Evolutionary conservation across 305 asterid genomes (phyloP).

Genomic region (Fraxinus albicans): DNA sequence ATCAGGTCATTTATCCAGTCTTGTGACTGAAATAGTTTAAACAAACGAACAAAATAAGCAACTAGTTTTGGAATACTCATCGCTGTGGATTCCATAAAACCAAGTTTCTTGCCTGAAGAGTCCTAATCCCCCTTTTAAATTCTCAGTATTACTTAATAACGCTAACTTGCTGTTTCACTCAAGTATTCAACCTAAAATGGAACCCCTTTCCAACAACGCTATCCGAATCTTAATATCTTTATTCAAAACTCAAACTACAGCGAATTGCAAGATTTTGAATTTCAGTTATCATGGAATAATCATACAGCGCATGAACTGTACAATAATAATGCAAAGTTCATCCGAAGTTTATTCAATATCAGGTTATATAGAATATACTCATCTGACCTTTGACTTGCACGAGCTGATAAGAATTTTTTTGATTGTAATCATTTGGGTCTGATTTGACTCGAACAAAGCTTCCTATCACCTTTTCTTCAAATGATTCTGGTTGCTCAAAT

Average conservation of each 20-base stretch:
- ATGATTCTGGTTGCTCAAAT: slow-evolving; percentile 51
- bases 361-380: slow-evolving; percentile 4
- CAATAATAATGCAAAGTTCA: slow-evolving; percentile 14
- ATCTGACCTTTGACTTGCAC: slow-evolving; percentile 76
- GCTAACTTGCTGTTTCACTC: background rate
- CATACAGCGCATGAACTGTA: background rate
- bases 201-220: background rate
- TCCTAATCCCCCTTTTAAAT: background rate
- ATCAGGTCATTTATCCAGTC: background rate
- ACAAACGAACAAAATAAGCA: background rate
- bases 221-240: background rate
- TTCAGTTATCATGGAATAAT: background rate
- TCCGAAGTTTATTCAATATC: slow-evolving; percentile 1
- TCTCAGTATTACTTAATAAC: background rate
- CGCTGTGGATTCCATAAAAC: background rate
- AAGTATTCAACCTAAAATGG: background rate
- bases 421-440: slow-evolving; percentile 42
- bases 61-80: background rate
- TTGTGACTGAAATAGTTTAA: background rate
- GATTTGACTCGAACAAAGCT: slow-evolving; percentile 65
- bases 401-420: slow-evolving; percentile 54
- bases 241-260: background rate
- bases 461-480: slow-evolving; percentile 72
- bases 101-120: background rate
- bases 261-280: slow-evolving; percentile 1